Evolutionary conservation across 148 eudicot species (phyloP).

Genomic region (Fagopyrum homotropicum): DNA sequence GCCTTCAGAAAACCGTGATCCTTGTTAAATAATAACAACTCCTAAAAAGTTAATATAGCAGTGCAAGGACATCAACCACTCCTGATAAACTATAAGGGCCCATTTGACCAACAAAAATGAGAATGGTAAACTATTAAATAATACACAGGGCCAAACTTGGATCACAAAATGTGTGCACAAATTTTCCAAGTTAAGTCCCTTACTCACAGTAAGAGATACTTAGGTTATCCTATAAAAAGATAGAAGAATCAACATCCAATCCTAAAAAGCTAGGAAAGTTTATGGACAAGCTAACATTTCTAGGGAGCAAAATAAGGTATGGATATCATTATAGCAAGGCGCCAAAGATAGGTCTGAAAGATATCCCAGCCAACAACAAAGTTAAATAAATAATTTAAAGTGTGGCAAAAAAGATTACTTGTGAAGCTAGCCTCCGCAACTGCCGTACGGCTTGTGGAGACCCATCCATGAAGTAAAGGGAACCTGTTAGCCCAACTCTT

Average conservation of each 20-base stretch:
- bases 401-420: slow-evolving; percentile 34
- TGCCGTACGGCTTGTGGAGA: slow-evolving; percentile 96
- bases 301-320: not conserved
- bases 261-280: not conserved
- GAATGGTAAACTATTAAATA: not conserved
- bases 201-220: not conserved
- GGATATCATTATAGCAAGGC: not conserved
- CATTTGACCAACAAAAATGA: not conserved
- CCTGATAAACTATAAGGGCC: not conserved
- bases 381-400: not conserved
- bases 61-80: not conserved
- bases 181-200: not conserved
- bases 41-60: not conserved
- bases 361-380: not conserved
- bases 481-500: slow-evolving; percentile 77
- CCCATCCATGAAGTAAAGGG: slow-evolving; percentile 91
- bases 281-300: not conserved
- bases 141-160: not conserved
- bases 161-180: not conserved
- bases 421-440: slow-evolving; percentile 84
- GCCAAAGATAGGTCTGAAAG: not conserved
- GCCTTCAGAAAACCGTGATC: not conserved
- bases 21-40: not conserved
- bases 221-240: not conserved
- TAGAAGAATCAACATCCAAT: not conserved